Evolutionary conservation across 2,329 filamentous ascomycete species (phyloP).

Genomic region (Sporothrix euskadiensis): DNA sequence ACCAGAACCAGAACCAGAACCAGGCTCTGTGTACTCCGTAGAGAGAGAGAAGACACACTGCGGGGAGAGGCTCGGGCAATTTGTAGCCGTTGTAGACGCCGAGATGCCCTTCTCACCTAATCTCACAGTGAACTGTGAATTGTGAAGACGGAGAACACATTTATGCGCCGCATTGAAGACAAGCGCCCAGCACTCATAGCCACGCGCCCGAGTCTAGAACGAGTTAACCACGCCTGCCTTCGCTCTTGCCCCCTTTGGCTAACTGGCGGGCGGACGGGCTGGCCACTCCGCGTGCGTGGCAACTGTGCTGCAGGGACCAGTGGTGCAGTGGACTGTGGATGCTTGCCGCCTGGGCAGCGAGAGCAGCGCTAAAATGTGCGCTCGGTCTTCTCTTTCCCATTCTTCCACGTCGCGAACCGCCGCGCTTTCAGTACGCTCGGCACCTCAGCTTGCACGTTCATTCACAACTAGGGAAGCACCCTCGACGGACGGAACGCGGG

Average conservation of each 20-base stretch:
- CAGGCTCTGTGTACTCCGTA: background rate
- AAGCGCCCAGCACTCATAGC: slow-evolving; percentile 8
- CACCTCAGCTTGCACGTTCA: background rate
- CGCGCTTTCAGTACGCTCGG: background rate
- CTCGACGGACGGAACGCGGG: slow-evolving; percentile 7
- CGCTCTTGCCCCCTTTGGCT: background rate
- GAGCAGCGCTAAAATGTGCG: background rate
- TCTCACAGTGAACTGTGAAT: background rate
- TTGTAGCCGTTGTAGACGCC: background rate
- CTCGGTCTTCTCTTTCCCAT: background rate
- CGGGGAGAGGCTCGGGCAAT: background rate
- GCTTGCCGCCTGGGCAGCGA: slow-evolving; percentile 1
- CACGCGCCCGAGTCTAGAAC: slow-evolving; percentile 23
- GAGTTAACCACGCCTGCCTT: background rate
- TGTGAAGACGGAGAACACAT: background rate
- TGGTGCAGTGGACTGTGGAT: background rate
- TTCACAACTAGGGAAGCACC: background rate
- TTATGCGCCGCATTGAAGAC: slow-evolving; percentile 1
- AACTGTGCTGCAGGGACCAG: background rate
- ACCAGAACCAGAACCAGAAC: background rate
- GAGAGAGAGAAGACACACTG: background rate
- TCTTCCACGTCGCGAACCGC: background rate
- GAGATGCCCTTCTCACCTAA: background rate
- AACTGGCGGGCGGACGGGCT: slow-evolving; percentile 1
- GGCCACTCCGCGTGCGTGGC: slow-evolving; percentile 11